Conservation (phyloP, 805 yeast genomes). For the Myxozyma mucilagina region DNA sequence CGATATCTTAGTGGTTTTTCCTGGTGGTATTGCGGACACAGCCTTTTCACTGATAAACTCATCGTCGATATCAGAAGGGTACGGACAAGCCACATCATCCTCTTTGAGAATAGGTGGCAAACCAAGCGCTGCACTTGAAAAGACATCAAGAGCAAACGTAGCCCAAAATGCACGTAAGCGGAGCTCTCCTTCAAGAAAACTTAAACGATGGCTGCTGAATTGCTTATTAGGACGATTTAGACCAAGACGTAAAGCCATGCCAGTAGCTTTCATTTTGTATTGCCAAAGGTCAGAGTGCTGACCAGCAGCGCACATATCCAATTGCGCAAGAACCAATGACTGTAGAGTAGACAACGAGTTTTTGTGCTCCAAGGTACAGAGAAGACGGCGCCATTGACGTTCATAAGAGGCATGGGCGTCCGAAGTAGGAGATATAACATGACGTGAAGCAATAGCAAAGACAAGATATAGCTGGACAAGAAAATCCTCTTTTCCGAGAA, state of each 20-base stretch:
- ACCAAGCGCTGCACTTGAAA: slow-evolving; percentile 73
- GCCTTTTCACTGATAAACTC: slow-evolving; percentile 30
- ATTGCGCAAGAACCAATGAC: slow-evolving; percentile 63
- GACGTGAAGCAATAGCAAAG: slow-evolving; percentile 36
- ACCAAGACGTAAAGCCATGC: slow-evolving; percentile 83
- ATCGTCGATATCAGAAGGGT: slow-evolving; percentile 50
- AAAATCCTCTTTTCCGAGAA: slow-evolving; percentile 32
- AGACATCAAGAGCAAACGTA: slow-evolving; percentile 71
- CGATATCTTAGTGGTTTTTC: slow-evolving; percentile 36
- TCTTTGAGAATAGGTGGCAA: slow-evolving; percentile 80
- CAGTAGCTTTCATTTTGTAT: slow-evolving; percentile 69
- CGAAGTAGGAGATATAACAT: slow-evolving; percentile 19
- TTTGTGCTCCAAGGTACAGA: slow-evolving; percentile 26
- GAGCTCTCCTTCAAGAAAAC: slow-evolving; percentile 80
- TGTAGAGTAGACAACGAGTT: slow-evolving; percentile 48
- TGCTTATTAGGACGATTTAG: slow-evolving; percentile 72
- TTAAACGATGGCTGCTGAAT: slow-evolving; percentile 34
- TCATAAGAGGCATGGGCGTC: slow-evolving; percentile 28
- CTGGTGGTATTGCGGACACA: slow-evolving; percentile 24
- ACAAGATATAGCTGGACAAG: slow-evolving; percentile 37
- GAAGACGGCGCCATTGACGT: slow-evolving; percentile 35
- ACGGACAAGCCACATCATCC: slow-evolving; percentile 80
- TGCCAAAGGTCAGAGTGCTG: slow-evolving; percentile 74
- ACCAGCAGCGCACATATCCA: slow-evolving; percentile 71
- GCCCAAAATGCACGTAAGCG: slow-evolving; percentile 85